phyloP scores from a whole-genome alignment of 805 yeast genomes.

The Clavispora santaluciae region DNA sequence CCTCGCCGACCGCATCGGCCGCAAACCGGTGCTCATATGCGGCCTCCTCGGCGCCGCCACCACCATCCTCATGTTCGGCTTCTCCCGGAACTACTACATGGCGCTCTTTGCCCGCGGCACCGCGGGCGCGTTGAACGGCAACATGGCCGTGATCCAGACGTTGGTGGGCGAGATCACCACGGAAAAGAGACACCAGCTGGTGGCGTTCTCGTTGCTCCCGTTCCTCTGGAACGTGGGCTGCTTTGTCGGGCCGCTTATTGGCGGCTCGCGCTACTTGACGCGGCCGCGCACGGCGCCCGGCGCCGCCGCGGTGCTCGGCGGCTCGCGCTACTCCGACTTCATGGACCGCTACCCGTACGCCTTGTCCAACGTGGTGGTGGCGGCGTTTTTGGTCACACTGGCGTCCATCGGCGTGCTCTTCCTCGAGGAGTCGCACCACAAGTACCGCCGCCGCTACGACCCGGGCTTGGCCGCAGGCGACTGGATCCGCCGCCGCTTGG shows the following conservation, averaged over 20 bases:
- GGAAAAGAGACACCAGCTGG: slow-evolving; percentile 26
- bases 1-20: slow-evolving; percentile 25
- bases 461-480: slow-evolving; percentile 33
- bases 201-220: slow-evolving; percentile 29
- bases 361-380: slow-evolving; percentile 33
- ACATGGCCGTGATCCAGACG: slow-evolving; percentile 27
- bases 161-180: slow-evolving; percentile 29
- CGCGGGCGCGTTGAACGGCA: slow-evolving; percentile 29
- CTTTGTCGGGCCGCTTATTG: slow-evolving; percentile 29
- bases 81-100: slow-evolving; percentile 22
- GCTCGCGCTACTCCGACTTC: slow-evolving; percentile 26
- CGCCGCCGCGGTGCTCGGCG: too few species aligned
- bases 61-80: slow-evolving; percentile 26
- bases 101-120: slow-evolving; percentile 26
- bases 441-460: slow-evolving; percentile 25
- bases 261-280: slow-evolving; percentile 26
- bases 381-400: slow-evolving; percentile 22
- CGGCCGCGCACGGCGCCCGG: slow-evolving; percentile 15
- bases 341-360: slow-evolving; percentile 33
- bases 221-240: slow-evolving; percentile 29
- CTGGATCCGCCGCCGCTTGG: slow-evolving; percentile 20
- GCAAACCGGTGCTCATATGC: slow-evolving; percentile 22
- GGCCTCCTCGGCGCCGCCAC: slow-evolving; percentile 25
- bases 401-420: slow-evolving; percentile 29
- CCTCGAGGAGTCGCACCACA: slow-evolving; percentile 34